These are phyloP conservation scores for Xerocomus minutiporus DNA, from an alignment of 1,284 basidiomycete genomes.

Conservation along the genomic window DNA sequence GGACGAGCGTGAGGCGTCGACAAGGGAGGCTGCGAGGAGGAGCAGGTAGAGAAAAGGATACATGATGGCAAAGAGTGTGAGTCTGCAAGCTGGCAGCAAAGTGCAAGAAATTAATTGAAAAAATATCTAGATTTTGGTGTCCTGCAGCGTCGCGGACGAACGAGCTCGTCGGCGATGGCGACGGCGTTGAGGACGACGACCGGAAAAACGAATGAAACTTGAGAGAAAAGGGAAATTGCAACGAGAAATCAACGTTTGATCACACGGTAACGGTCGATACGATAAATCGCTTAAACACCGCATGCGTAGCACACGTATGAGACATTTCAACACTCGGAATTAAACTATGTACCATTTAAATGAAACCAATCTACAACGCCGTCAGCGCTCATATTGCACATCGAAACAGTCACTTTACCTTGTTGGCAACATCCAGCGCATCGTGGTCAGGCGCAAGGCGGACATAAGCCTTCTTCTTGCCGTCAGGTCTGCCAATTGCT, in stretches of 20 bases:
- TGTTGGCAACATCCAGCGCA: conserved; percentile 97
- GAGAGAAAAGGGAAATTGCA: background rate
- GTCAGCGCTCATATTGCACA: conserved; percentile 2
- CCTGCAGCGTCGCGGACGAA: background rate
- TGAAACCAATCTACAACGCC: conserved; percentile 70
- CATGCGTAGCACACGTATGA: background rate
- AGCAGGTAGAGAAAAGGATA: conserved; percentile 23
- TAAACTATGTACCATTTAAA: conserved; percentile 40
- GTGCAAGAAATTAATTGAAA: background rate
- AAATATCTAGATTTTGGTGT: background rate
- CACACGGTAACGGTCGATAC: conserved; percentile 16
- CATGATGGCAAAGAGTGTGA: conserved; percentile 30
- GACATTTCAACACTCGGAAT: background rate
- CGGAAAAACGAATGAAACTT: conserved; percentile 2
- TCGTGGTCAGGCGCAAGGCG: conserved; percentile 94
- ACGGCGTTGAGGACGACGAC: background rate
- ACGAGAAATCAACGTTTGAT: conserved; percentile 3
- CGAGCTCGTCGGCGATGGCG: background rate
- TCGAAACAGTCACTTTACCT: conserved; percentile 50
- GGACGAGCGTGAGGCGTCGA: conserved; percentile 37
- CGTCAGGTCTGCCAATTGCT: conserved; percentile 76
- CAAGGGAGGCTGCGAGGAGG: conserved; percentile 26
- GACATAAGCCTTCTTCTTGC: conserved; percentile 99
- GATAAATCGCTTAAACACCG: background rate
- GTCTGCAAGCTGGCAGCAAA: conserved; percentile 1